Base-by-base conservation (phyloP, 1,284 basidiomycete species). In the Austroboletus rostrupii region DNA sequence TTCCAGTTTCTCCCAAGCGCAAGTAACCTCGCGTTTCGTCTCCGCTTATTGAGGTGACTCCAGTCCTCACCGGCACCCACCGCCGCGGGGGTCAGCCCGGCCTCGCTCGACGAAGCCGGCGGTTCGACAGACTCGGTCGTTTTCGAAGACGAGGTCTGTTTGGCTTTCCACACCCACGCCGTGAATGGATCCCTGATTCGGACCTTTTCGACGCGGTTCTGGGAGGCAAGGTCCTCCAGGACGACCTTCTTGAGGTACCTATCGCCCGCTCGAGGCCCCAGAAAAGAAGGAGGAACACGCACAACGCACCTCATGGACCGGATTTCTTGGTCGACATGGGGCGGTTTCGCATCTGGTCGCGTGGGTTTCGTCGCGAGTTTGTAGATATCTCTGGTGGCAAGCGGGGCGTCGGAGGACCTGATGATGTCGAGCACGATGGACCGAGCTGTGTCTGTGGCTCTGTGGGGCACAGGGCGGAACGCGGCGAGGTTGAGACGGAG, bases 191-290 rank as follows among this genome's bases (percentile, higher is more conserved):
- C 60, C 45, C 65, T 65, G 11, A 67, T 66, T 52, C 70, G 70
- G 33, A 77, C 61, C 51, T 78, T 78, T 50, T 74, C 61, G 16
- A 86, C 61, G 42, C 72, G 69, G 31, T 68, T 61, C 12, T 65
- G 62, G 3, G 72, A 72, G 17, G 69, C 68, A 33, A 84, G 68
- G 12, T 75, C 67, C 1, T 73, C 75, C 1, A 84, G 70, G 7
- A 85, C 66, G n/a, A 67, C 59, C 39, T 61, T 67, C 62, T 85
- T 86, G 20, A 87, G 64, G 58, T 81, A 83, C 21, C 84, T 87
- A 54, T 31, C n/a, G 13, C 44, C 16, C 32, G 32, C 32, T 14
- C 32, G 13, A n/a, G 32, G 3, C 8, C 8, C 13, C 14, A 12
- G 31, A 40, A 17, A 7, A n/a, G 13, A 16, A 14, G 11, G 3